Conservation (phyloP, 306 rosid species). For the Quercus berberidifolia region DNA sequence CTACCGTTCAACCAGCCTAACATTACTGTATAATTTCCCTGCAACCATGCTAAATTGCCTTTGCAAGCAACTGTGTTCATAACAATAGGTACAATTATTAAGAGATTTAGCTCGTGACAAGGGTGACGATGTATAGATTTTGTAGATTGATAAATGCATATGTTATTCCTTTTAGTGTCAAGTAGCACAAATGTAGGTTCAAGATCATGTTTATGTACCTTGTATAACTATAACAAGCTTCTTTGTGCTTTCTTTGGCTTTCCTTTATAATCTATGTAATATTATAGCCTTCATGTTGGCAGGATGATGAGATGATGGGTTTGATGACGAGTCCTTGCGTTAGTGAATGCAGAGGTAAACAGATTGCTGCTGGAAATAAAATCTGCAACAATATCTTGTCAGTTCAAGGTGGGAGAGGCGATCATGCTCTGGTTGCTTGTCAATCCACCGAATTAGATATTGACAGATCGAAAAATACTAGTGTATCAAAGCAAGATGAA, state of each 20-base stretch:
- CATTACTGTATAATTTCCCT: too few species aligned
- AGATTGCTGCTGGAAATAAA: constrained; percentile 26
- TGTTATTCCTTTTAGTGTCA: too few species aligned
- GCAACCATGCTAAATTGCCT: too few species aligned
- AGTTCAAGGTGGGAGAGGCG: constrained; percentile 24
- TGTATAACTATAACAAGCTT: not conserved
- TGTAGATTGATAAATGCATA: too few species aligned
- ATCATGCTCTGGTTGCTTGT: constrained; percentile 18
- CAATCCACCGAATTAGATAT: constrained; percentile 26
- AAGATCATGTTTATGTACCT: not conserved
- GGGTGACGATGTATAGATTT: too few species aligned
- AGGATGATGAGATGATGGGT: constrained; percentile 39
- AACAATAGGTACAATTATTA: too few species aligned
- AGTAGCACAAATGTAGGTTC: too few species aligned
- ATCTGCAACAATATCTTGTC: constrained; percentile 24
- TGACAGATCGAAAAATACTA: constrained; percentile 30
- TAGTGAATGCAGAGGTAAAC: constrained; percentile 27
- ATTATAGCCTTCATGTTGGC: constrained; percentile 31
- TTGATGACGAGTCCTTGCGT: constrained; percentile 11
- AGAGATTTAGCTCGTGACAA: too few species aligned
- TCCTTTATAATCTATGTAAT: constrained; percentile 19
- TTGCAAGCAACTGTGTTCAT: too few species aligned
- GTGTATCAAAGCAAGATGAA: constrained; percentile 41
- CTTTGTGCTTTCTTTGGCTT: constrained; percentile 13
- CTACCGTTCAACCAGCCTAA: too few species aligned